phyloP scores from a whole-genome alignment of 495 filamentous ascomycete genomes.

The Podospora pseudocomata region DNA sequence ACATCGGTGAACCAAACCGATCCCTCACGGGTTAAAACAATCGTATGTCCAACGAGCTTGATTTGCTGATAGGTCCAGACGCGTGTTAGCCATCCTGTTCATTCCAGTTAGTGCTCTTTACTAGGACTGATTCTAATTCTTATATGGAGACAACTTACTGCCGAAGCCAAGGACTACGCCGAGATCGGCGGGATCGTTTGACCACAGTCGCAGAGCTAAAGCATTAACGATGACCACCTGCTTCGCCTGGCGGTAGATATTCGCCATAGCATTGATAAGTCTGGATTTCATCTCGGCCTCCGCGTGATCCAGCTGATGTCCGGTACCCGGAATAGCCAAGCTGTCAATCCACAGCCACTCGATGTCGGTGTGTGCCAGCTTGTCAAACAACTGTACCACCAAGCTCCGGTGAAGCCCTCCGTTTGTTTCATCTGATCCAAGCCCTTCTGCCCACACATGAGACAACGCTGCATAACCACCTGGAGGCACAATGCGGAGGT shows the following conservation, averaged over 20 bases:
- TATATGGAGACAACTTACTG: constrained; percentile 1
- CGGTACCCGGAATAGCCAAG: constrained; percentile 6
- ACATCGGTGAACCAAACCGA: neutral
- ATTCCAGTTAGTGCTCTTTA: no score
- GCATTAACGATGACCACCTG: constrained; percentile 5
- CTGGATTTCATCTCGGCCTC: neutral
- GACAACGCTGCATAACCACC: constrained; percentile 4
- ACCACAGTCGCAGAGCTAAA: neutral
- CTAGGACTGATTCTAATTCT: no score
- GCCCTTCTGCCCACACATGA: constrained; percentile 1
- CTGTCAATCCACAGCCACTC: constrained; percentile 11
- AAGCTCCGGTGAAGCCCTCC: constrained; percentile 4
- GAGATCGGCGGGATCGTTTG: neutral
- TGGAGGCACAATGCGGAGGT: neutral
- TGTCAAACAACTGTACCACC: neutral
- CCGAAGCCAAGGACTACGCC: neutral
- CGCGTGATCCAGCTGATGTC: neutral
- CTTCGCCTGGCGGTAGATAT: constrained; percentile 1
- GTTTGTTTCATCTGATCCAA: neutral
- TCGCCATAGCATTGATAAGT: constrained; percentile 11
- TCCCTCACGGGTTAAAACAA: neutral
- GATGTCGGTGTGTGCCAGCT: neutral
- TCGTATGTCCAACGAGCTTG: neutral
- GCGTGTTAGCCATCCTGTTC: constrained; percentile 5
- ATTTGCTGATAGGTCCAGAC: constrained; percentile 13